Evolutionary conservation across 371 early-diverging fungal species (phyloP), one percentile per base, ranked within the genome.

Genomic region (Smittium culicis): DNA sequence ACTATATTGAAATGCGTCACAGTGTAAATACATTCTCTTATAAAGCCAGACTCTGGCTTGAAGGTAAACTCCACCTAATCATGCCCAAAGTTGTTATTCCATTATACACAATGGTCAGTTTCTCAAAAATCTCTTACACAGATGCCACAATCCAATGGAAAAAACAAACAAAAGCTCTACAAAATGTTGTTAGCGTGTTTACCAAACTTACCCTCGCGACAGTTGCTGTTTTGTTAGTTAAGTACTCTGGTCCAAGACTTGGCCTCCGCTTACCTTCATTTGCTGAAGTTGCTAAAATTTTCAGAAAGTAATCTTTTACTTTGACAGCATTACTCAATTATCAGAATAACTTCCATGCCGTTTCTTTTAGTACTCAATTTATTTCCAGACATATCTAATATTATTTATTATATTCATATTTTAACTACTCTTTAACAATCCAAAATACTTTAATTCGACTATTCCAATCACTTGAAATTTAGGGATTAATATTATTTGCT

Each of bases 91-190:
- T 68, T 28, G 79, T 93, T 20, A 86, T 91, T 35, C 98, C 98
- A 31, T 81, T 98, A 24, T 98, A 98, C 70, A 90, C 94, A 28
- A 95, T 98, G 96, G 93, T 98, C 56, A 88, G 89, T 62, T 98
- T 98, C 75, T 82, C 92, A 16, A 83, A 87, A 5, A 80, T 91
- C 0, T 93, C 90, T 8, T 98, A 98, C 79, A 35, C 72, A 0
- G 45, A 68, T 1, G 77, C 72, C 16, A 54, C 72, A 54, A 34
- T 45, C 30, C 58, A 61, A 60, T 75, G 74, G 77, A 68, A 77
- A 27, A 68, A 68, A 17, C 77, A 77, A 63, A 68, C 76, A 14
- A 14, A 64, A 54, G 71, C 69, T 68, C 70, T 76, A 16, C 32
- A 16, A 16, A 11, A 16, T n/a, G 60, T 27, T n/a, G 5, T 59